Percentiles rank a stretch among this genome's conserved stretches.
These are phyloP conservation scores for Rhizodiscina lignyota DNA, from an alignment of 495 filamentous ascomycete genomes.

Conservation along the genomic window DNA sequence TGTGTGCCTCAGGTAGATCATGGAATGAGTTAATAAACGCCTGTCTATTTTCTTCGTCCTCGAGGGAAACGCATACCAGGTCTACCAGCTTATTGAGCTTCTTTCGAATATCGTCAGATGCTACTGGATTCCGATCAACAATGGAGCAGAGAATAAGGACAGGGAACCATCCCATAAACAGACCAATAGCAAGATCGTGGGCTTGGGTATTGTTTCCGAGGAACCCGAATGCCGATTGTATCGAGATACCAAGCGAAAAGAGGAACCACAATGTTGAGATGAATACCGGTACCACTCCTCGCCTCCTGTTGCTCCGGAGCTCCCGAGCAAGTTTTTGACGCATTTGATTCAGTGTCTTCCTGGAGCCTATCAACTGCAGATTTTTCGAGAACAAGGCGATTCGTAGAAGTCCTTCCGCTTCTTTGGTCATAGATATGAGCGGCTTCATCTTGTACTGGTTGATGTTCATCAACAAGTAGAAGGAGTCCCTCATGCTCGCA, in stretches of 20 bases:
- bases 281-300: constrained; percentile 26
- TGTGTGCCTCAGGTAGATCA: constrained; percentile 2
- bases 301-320: constrained; percentile 20
- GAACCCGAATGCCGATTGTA: constrained; percentile 25
- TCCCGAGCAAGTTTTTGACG: constrained; percentile 19
- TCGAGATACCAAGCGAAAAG: constrained; percentile 22
- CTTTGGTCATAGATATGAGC: constrained; percentile 6
- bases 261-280: constrained; percentile 26
- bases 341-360: constrained; percentile 8
- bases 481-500: constrained; percentile 24
- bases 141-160: constrained; percentile 29
- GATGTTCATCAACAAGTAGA: constrained; percentile 27
- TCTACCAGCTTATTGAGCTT: constrained; percentile 24
- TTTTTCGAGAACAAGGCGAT: constrained; percentile 24
- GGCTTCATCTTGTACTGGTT: constrained; percentile 27
- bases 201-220: constrained; percentile 24
- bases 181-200: constrained; percentile 29
- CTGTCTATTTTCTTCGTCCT: constrained; percentile 9
- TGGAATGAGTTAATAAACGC: constrained; percentile 11
- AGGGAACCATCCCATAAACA: constrained; percentile 31
- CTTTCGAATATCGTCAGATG: constrained; percentile 19
- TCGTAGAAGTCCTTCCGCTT: constrained; percentile 21
- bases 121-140: constrained; percentile 31
- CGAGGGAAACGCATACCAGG: constrained; percentile 15
- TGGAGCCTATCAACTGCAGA: constrained; percentile 7